Evolutionary conservation across 176 grass and related monocot genomes (phyloP).

Genomic region (Canna indica): DNA sequence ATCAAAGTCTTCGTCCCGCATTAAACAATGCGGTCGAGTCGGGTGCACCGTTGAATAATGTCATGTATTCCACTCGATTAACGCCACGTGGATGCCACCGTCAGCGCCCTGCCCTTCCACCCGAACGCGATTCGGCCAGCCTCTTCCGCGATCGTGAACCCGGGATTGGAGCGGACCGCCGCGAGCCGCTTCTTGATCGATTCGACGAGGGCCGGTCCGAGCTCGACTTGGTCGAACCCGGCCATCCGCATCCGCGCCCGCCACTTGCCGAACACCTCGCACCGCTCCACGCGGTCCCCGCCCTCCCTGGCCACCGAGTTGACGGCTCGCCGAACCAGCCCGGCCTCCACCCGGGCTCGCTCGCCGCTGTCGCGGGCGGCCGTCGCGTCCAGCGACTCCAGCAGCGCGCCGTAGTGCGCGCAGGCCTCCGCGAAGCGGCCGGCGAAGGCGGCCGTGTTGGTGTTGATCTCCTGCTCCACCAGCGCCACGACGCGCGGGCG

Average conservation of each 20-base stretch:
- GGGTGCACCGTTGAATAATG: neutral
- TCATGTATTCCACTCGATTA: constrained; percentile 8
- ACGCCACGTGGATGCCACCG: constrained; percentile 74
- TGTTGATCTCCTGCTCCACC: constrained; percentile 83
- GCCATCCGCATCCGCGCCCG: constrained; percentile 22
- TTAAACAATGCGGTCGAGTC: neutral
- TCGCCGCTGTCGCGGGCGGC: constrained; percentile 25
- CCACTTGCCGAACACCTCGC: constrained; percentile 26
- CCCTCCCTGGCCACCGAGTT: constrained; percentile 16
- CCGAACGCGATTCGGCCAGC: constrained; percentile 34
- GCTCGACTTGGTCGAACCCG: neutral
- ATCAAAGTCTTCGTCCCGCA: neutral
- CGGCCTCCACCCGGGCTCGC: constrained; percentile 8
- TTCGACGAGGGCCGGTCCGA: neutral
- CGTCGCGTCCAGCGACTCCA: constrained; percentile 57
- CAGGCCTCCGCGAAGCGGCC: constrained; percentile 64
- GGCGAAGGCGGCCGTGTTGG: constrained; percentile 65
- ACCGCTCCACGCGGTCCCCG: constrained; percentile 8
- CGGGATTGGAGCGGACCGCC: neutral
- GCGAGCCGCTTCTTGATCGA: neutral
- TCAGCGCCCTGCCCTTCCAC: constrained; percentile 60
- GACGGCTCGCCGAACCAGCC: neutral
- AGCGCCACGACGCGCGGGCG: constrained; percentile 50
- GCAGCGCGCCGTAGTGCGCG: constrained; percentile 52
- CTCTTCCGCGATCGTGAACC: constrained; percentile 2